A percentile compares a stretch with the other conserved stretches of the same genome.
Evolutionary conservation across 2,329 filamentous ascomycete genomes (phyloP).

Genomic region (Cercospora sp.): DNA sequence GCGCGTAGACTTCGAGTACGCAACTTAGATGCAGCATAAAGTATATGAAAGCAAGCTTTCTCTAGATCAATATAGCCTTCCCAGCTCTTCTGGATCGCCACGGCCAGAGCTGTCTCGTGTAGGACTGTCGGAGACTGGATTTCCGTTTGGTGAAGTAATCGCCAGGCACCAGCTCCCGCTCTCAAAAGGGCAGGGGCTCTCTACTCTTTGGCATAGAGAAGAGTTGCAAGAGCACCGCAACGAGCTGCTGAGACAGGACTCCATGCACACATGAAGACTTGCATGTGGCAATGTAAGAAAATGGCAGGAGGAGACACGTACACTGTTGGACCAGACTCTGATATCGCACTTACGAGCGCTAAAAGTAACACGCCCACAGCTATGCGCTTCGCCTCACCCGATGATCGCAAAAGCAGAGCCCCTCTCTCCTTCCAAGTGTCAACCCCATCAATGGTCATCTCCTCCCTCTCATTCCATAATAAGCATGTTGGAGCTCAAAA

Average conservation of each 20-base stretch:
- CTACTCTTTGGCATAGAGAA: background rate
- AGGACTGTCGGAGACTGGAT: too few relatives aligned
- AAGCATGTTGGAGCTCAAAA: constrained; percentile 7
- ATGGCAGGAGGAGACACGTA: background rate
- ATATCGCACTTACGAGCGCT: background rate
- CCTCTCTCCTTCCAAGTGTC: background rate
- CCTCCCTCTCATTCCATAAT: background rate
- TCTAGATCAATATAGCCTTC: background rate
- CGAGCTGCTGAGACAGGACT: too few relatives aligned
- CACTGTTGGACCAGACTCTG: background rate
- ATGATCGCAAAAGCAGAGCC: background rate
- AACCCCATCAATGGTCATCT: background rate
- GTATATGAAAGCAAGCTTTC: background rate
- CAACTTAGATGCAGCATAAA: background rate
- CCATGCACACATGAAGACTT: background rate
- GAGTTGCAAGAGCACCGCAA: background rate
- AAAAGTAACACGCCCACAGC: background rate
- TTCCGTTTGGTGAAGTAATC: too few relatives aligned
- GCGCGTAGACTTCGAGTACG: background rate
- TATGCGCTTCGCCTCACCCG: background rate
- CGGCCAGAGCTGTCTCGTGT: too few relatives aligned
- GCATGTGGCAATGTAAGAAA: background rate
- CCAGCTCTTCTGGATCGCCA: too few relatives aligned
- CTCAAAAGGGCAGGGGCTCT: too few relatives aligned
- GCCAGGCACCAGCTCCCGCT: too few relatives aligned